Conservation (phyloP, 2,329 filamentous ascomycete species). For the Amauroascus verrucosus region DNA sequence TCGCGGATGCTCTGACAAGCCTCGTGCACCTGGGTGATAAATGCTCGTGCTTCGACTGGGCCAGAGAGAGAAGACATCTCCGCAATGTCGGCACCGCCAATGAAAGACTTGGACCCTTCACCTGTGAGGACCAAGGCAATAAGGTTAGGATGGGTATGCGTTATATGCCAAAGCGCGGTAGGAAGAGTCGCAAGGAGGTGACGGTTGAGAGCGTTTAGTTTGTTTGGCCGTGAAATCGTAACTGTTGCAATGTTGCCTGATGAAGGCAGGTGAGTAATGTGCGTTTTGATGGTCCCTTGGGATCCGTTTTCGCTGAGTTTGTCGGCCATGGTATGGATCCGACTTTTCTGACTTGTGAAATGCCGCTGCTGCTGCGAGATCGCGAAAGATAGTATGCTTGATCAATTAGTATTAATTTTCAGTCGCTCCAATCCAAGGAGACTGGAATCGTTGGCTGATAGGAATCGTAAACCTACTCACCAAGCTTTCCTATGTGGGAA, state of each 20-base stretch:
- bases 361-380: not conserved
- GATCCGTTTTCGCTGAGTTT: not conserved
- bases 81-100: conserved; percentile 77
- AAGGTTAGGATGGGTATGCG: conserved; percentile 15
- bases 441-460: not conserved
- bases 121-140: conserved; percentile 42
- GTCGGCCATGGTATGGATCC: not conserved
- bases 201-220: conserved; percentile 23
- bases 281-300: not conserved
- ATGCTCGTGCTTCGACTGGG: conserved; percentile 24
- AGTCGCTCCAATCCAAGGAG: not conserved
- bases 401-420: not conserved
- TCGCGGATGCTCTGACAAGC: conserved; percentile 28
- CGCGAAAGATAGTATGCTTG: not conserved
- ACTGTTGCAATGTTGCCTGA: conserved; percentile 20
- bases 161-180: conserved; percentile 14
- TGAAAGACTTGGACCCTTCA: conserved; percentile 79
- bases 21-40: conserved; percentile 28
- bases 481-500: not conserved
- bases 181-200: conserved; percentile 18
- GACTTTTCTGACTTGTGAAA: not conserved
- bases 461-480: not conserved
- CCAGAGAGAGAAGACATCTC: conserved; percentile 40
- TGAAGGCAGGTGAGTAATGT: not conserved
- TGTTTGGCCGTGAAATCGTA: conserved; percentile 22